Evolutionary conservation across 1,139 yeast genomes (phyloP).

Genomic region (Debaryomycetaceae sp.): DNA sequence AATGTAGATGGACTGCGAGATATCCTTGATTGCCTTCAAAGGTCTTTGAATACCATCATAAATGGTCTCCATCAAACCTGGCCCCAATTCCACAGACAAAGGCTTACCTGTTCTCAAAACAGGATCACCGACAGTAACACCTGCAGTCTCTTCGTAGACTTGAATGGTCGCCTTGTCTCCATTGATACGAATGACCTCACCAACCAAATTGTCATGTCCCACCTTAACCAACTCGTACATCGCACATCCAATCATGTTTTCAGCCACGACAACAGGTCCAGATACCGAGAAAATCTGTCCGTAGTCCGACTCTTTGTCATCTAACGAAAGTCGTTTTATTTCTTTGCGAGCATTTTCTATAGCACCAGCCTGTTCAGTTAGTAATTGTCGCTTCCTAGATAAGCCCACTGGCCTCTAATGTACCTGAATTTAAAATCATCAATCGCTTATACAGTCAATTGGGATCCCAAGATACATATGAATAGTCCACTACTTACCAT

Average conservation of each 20-base stretch:
- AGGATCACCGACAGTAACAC: constrained; percentile 98
- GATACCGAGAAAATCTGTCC: constrained; percentile 92
- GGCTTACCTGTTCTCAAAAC: constrained; percentile 98
- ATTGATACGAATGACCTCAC: constrained; percentile 95
- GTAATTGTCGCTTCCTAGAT: constrained; percentile 8
- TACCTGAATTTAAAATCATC: too few species aligned
- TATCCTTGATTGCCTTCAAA: constrained; percentile 81
- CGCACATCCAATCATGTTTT: constrained; percentile 98
- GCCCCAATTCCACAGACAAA: constrained; percentile 95
- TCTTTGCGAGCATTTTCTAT: constrained; percentile 96
- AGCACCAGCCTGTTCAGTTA: constrained; percentile 76
- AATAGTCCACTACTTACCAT: background rate
- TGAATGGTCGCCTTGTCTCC: constrained; percentile 97
- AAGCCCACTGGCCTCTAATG: too few species aligned
- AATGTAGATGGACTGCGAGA: constrained; percentile 86
- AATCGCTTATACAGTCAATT: too few species aligned
- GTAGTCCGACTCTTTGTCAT: constrained; percentile 77
- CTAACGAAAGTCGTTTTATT: constrained; percentile 79
- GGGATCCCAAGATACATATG: too few species aligned
- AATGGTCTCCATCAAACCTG: constrained; percentile 98
- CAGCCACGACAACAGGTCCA: constrained; percentile 97
- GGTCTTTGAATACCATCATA: constrained; percentile 99
- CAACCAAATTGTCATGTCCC: constrained; percentile 94
- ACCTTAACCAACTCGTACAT: constrained; percentile 98
- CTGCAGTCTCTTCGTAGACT: constrained; percentile 98